A percentile compares a stretch with the other conserved stretches of the same genome.
phyloP scores from a whole-genome alignment of 345 rosid species.

The Salix purpurea region DNA sequence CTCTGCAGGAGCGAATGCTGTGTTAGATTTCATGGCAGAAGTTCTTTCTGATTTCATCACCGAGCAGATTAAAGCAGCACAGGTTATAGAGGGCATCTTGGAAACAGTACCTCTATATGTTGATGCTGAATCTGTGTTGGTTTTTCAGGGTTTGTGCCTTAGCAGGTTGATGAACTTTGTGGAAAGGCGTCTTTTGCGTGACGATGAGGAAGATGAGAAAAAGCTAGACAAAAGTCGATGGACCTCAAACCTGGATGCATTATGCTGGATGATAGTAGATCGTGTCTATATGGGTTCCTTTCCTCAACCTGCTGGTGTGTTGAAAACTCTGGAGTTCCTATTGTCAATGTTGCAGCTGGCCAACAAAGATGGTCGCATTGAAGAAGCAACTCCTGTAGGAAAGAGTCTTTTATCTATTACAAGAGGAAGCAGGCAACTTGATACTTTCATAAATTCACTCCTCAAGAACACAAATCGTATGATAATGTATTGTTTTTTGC shows the following conservation, averaged over 20 bases:
- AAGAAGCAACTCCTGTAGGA: conserved; percentile 83
- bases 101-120: conserved; percentile 86
- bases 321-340: conserved; percentile 83
- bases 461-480: conserved; percentile 87
- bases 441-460: conserved; percentile 82
- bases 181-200: conserved; percentile 96
- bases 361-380: conserved; percentile 94
- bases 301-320: conserved; percentile 76
- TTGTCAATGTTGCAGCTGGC: conserved; percentile 95
- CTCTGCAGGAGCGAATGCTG: conserved; percentile 96
- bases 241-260: conserved; percentile 89
- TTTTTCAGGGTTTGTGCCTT: conserved; percentile 92
- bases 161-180: conserved; percentile 90
- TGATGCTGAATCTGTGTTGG: conserved; percentile 84
- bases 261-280: conserved; percentile 96
- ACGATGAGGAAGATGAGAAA: conserved; percentile 95
- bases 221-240: conserved; percentile 85
- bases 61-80: conserved; percentile 89
- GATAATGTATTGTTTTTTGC: conserved; percentile 88
- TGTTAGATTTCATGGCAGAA: conserved; percentile 94
- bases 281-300: conserved; percentile 96
- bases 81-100: conserved; percentile 68
- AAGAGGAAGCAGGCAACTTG: conserved; percentile 81
- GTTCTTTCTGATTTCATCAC: conserved; percentile 85
- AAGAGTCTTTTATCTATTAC: conserved; percentile 82